phyloP scores from a whole-genome alignment of 1,284 basidiomycete genomes.

The Paramarasmius palmivorus region DNA sequence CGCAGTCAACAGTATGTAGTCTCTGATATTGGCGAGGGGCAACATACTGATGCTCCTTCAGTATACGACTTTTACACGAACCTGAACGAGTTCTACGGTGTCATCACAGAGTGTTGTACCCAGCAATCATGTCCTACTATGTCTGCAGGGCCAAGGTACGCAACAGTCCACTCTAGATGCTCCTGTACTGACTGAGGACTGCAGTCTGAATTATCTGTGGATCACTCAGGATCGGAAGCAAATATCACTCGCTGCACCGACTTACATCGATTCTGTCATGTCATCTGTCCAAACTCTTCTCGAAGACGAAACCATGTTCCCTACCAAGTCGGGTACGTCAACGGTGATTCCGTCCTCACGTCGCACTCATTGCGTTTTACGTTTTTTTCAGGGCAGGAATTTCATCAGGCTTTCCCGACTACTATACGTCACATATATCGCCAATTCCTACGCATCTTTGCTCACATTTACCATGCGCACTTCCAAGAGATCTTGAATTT shows the following conservation, averaged over 20 bases:
- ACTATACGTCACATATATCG: conserved; percentile 96
- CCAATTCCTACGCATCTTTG: conserved; percentile 94
- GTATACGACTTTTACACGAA: conserved; percentile 97
- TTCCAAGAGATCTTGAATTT: conserved; percentile 91
- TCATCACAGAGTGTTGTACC: conserved; percentile 93
- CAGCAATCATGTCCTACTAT: conserved; percentile 89
- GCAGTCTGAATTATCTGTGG: conserved; percentile 91
- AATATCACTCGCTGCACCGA: conserved; percentile 89
- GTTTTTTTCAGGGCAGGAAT: conserved; percentile 69
- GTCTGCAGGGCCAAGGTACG: conserved; percentile 86
- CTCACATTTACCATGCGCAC: conserved; percentile 96
- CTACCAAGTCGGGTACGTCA: conserved; percentile 85
- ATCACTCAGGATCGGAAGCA: conserved; percentile 91
- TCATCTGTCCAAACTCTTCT: conserved; percentile 95
- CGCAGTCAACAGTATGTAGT: conserved; percentile 85
- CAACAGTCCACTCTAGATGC: conserved; percentile 17
- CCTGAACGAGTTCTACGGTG: conserved; percentile 96
- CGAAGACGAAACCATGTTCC: conserved; percentile 93
- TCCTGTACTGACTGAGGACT: conserved; percentile 29
- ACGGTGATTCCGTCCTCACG: no score
- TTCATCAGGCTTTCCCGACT: conserved; percentile 87
- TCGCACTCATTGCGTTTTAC: no score
- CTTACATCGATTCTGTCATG: conserved; percentile 99
- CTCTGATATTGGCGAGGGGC: not conserved
- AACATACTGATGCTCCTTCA: conserved; percentile 29